Conservation (phyloP, 495 filamentous ascomycete genomes). For the Hypoxylon perforatum region DNA sequence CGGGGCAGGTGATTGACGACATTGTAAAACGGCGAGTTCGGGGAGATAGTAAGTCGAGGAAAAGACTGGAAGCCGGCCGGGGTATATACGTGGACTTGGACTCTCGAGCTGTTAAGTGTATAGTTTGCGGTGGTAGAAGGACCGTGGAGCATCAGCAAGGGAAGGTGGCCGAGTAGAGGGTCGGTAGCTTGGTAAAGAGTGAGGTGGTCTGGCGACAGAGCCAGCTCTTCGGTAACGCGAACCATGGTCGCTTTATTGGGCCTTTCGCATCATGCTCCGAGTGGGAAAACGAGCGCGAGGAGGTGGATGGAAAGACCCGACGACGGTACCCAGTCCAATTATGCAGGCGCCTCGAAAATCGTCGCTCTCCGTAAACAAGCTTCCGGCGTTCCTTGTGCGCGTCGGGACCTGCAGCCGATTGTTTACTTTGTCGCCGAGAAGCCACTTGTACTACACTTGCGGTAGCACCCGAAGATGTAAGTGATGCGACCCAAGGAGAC, state of each 20-base stretch:
- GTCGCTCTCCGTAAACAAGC: conserved; percentile 22
- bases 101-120: conserved; percentile 86
- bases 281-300: conserved; percentile 36
- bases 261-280: conserved; percentile 47
- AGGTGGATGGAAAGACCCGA: conserved; percentile 36
- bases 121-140: conserved; percentile 84
- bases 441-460: conserved; percentile 5
- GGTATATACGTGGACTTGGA: conserved; percentile 91
- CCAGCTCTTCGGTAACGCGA: conserved; percentile 71
- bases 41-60: conserved; percentile 89
- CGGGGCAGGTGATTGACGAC: conserved; percentile 92
- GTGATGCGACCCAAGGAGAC: conserved; percentile 16
- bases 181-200: conserved; percentile 85
- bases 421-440: conserved; percentile 31
- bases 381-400: conserved; percentile 27
- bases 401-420: conserved; percentile 37
- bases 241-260: conserved; percentile 69
- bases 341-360: conserved; percentile 18
- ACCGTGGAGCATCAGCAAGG: conserved; percentile 86
- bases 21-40: conserved; percentile 92
- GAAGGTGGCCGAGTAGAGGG: conserved; percentile 75
- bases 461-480: conserved; percentile 12
- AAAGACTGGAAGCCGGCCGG: conserved; percentile 88
- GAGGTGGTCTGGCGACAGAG: conserved; percentile 78
- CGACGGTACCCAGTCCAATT: conserved; percentile 14